A percentile compares a stretch with the other conserved stretches of the same genome.
phyloP scores from a whole-genome alignment of 2,329 filamentous ascomycete genomes.

The Penicillium sp. region DNA sequence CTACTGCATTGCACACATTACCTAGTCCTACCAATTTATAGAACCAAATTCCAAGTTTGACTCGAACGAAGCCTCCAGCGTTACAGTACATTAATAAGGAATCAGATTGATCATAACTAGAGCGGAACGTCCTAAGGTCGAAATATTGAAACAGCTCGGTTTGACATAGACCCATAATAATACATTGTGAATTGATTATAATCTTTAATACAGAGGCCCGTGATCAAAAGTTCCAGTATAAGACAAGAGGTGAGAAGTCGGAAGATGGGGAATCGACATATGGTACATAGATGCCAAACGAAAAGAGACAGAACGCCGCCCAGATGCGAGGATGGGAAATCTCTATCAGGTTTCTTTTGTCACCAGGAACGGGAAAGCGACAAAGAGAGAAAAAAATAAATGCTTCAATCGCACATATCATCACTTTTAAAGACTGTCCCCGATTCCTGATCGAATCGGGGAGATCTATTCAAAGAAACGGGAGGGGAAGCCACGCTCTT shows the following conservation, averaged over 20 bases:
- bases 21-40: no score
- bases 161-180: background rate
- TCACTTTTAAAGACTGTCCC: background rate
- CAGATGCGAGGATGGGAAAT: slow-evolving; percentile 25
- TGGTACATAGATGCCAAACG: slow-evolving; percentile 16
- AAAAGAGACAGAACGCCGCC: slow-evolving; percentile 26
- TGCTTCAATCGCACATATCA: background rate
- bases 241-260: slow-evolving; percentile 23
- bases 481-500: background rate
- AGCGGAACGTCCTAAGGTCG: no score
- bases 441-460: background rate
- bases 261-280: slow-evolving; percentile 12
- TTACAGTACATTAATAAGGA: no score
- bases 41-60: no score
- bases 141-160: no score
- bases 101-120: background rate
- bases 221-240: slow-evolving; percentile 10
- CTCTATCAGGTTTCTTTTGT: slow-evolving; percentile 14
- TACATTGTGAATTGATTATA: slow-evolving; percentile 1
- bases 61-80: no score
- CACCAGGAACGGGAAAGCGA: background rate
- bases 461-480: background rate
- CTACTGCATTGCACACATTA: background rate
- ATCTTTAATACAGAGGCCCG: slow-evolving; percentile 3
- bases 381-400: background rate